Evolutionary conservation across 768 basidiomycete genomes (phyloP).

Genomic region (Obba rivulosa): DNA sequence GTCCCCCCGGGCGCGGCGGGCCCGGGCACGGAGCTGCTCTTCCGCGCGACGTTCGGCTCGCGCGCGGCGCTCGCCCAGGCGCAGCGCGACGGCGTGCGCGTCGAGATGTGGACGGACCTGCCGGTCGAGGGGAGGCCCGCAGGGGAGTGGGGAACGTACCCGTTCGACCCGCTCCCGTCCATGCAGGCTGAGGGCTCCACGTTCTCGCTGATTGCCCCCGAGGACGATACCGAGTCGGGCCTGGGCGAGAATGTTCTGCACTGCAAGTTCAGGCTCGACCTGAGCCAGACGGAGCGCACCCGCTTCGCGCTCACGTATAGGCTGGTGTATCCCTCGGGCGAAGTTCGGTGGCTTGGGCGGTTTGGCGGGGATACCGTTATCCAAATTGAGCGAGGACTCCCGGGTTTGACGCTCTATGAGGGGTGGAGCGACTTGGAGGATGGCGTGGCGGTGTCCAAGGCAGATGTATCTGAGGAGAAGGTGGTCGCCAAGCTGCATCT

Average conservation of each 20-base stretch:
- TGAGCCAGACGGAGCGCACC: constrained; percentile 7
- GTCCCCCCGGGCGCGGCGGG: constrained; percentile 4
- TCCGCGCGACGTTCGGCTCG: constrained; percentile 20
- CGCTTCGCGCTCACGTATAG: constrained; percentile 24
- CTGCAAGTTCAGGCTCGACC: constrained; percentile 10
- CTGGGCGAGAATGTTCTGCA: constrained; percentile 7
- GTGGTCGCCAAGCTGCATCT: constrained; percentile 7
- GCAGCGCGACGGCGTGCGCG: constrained; percentile 12
- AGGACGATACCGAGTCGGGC: not conserved
- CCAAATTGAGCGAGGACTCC: constrained; percentile 13
- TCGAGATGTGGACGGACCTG: constrained; percentile 28
- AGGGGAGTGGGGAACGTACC: constrained; percentile 21
- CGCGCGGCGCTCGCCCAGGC: constrained; percentile 16
- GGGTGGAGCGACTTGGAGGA: constrained; percentile 13
- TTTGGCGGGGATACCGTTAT: constrained; percentile 20
- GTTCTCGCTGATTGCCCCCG: constrained; percentile 4
- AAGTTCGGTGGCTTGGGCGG: constrained; percentile 21
- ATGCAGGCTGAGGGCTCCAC: not conserved
- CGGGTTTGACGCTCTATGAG: constrained; percentile 11
- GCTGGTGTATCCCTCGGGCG: constrained; percentile 19
- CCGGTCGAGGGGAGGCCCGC: constrained; percentile 12
- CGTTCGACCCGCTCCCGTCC: constrained; percentile 9
- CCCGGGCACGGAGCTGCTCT: constrained; percentile 11
- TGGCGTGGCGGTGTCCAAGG: constrained; percentile 1
- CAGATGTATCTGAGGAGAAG: not conserved